Conservation (phyloP, 2,329 filamentous ascomycete genomes). For the Hypoxylon sp. region DNA sequence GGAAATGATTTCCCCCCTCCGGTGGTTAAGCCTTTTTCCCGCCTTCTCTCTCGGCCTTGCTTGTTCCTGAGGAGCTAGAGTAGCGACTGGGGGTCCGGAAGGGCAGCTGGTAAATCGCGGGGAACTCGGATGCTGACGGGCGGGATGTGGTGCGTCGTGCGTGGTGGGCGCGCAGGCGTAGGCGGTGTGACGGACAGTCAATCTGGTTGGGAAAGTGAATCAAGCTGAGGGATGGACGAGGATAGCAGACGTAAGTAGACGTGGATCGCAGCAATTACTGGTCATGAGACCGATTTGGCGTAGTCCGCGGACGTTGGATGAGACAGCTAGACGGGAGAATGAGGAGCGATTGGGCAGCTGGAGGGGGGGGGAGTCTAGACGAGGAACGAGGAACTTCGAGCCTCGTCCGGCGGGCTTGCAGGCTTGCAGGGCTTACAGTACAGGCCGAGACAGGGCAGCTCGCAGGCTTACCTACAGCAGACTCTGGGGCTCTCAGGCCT, state of each 20-base stretch:
- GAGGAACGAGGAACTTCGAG: constrained; percentile 30
- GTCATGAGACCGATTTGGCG: constrained; percentile 43
- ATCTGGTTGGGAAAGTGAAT: constrained; percentile 27
- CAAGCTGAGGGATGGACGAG: constrained; percentile 16
- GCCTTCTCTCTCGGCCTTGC: constrained; percentile 11
- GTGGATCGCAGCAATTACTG: constrained; percentile 42
- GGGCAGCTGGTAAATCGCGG: constrained; percentile 28
- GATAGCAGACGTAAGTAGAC: constrained; percentile 16
- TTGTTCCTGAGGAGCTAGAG: constrained; percentile 13
- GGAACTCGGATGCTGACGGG: constrained; percentile 37
- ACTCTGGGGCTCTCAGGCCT: too few relatives aligned
- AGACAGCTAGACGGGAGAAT: constrained; percentile 29
- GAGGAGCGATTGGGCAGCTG: constrained; percentile 31
- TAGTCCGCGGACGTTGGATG: constrained; percentile 33
- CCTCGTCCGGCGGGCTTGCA: too few relatives aligned
- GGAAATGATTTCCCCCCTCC: constrained; percentile 26
- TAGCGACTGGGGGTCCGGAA: constrained; percentile 22
- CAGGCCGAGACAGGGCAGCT: too few relatives aligned
- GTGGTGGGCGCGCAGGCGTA: constrained; percentile 21
- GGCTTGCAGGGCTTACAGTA: too few relatives aligned
- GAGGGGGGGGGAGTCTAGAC: constrained; percentile 34
- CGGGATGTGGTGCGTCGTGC: constrained; percentile 33
- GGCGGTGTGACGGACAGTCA: constrained; percentile 33
- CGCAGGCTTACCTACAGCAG: too few relatives aligned
- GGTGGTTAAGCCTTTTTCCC: constrained; percentile 11